Evolutionary conservation across 345 rosid genomes (phyloP).

Genomic region (Arabis alpina): DNA sequence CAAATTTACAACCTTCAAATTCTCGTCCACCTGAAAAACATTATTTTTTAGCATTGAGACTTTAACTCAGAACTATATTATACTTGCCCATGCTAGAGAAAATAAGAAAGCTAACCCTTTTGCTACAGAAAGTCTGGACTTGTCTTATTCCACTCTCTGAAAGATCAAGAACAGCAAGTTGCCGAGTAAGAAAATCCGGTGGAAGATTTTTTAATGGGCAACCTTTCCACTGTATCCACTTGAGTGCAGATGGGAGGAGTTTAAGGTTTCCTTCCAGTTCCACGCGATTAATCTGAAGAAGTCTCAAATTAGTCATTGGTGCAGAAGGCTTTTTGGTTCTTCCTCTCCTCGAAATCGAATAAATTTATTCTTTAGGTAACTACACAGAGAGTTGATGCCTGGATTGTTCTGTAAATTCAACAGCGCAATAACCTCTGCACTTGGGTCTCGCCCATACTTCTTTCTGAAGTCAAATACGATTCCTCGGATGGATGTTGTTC

Average conservation of each 20-base stretch:
- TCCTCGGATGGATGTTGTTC: conserved; percentile 52
- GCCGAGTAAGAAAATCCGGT: conserved; percentile 39
- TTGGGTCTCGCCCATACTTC: conserved; percentile 17
- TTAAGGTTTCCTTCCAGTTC: conserved; percentile 57
- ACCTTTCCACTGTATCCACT: conserved; percentile 76
- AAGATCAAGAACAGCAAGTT: conserved; percentile 77
- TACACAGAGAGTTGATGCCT: conserved; percentile 14
- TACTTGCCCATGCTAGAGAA: neutral
- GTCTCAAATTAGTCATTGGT: conserved; percentile 56
- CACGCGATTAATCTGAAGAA: conserved; percentile 66
- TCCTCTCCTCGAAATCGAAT: conserved; percentile 8
- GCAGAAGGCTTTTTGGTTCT: conserved; percentile 39
- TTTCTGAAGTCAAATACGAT: conserved; percentile 49
- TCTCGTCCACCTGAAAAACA: conserved; percentile 29
- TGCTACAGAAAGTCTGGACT: conserved; percentile 38
- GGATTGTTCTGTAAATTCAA: conserved; percentile 9
- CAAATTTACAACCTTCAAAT: neutral
- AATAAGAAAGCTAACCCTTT: conserved; percentile 41
- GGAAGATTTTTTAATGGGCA: conserved; percentile 59
- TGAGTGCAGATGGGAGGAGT: conserved; percentile 54
- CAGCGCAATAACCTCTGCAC: conserved; percentile 3
- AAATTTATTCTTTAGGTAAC: conserved; percentile 33
- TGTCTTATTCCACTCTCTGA: conserved; percentile 55
- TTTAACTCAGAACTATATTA: neutral
- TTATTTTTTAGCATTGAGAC: neutral